Evolutionary conservation across 495 filamentous ascomycete species (phyloP).

Genomic region (Penicillium subrubescens): DNA sequence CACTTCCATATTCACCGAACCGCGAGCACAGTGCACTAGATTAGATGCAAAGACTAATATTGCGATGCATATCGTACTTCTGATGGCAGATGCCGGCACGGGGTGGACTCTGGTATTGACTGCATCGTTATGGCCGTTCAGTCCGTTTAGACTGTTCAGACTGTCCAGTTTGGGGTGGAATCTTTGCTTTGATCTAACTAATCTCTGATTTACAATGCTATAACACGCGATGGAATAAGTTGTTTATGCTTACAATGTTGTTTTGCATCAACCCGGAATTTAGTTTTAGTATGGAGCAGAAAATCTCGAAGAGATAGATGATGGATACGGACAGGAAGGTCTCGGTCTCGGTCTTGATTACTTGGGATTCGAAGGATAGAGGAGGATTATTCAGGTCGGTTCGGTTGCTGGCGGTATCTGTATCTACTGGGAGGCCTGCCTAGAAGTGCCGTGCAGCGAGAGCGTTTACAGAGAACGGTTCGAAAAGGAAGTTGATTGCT

Average conservation of each 20-base stretch:
- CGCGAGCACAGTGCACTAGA: too few relatives aligned
- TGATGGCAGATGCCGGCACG: too few relatives aligned
- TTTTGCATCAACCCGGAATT: neutral
- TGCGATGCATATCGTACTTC: too few relatives aligned
- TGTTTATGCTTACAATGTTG: neutral
- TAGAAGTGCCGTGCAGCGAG: slow-evolving; percentile 20
- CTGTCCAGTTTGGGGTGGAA: too few relatives aligned
- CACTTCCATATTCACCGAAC: too few relatives aligned
- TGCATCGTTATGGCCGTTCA: too few relatives aligned
- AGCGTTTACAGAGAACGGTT: slow-evolving; percentile 21
- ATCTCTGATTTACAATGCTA: neutral
- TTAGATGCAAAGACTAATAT: too few relatives aligned
- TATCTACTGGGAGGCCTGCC: neutral
- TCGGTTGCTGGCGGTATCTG: slow-evolving; percentile 4
- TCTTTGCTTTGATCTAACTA: neutral
- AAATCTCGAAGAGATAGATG: slow-evolving; percentile 36
- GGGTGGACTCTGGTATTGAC: too few relatives aligned
- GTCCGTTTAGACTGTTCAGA: too few relatives aligned
- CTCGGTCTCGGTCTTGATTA: neutral
- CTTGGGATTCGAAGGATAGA: slow-evolving; percentile 19
- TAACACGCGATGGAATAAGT: neutral
- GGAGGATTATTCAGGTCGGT: slow-evolving; percentile 5
- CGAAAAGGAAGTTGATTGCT: slow-evolving; percentile 26
- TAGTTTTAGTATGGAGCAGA: slow-evolving; percentile 4
- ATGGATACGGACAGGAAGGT: slow-evolving; percentile 20